Base-by-base conservation (phyloP, 768 basidiomycete genomes). In the Roridomyces roridus region DNA sequence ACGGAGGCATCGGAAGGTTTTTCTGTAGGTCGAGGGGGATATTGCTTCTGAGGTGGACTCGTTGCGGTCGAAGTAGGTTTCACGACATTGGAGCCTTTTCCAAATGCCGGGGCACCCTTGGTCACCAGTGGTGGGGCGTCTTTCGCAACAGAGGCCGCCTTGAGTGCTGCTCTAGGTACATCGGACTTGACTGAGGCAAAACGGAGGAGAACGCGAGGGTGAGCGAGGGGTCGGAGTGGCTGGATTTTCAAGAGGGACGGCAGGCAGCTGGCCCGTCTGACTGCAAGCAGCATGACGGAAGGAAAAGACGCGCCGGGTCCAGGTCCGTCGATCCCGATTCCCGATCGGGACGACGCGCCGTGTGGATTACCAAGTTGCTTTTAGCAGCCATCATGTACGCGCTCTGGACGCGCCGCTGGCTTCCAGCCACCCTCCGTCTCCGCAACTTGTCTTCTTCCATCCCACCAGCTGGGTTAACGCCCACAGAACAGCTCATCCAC, bases 401-500 rank as follows among this genome's bases (percentile, higher is more conserved):
- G 60, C 66, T 57, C 62, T 72, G 46, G 63, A 58, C 72, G 35
- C 77, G 78, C 60, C 73, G 73, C 60, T 65, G 77, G 45, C 50
- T 70, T 17, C 60, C 71, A 46, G 44, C 67, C 15, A 63, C 65
- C 25, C 40, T 63, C 44, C 49, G 59, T 14, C 46, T 65, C 37
- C 72, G 77, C 14, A 51, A 67, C 24, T 72, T 78, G 59, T 70
- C 78, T 34, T 49, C 62, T 9, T 29, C 64, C 11, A 36, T 58
- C 17, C 47, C 54, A 26, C 62, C 46, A 8, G 46, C 71, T 61
- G 66, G 57, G 39, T 68, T 80, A 14, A 74, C 78, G 23, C 79
- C 85, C 61, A 89, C 90, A n/a, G 93, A 95, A 74, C 75, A 77
- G 57, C 71, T 71, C 53, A 95, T 96, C 49, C 79, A 80, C 60